A percentile compares a stretch with the other conserved stretches of the same genome.
phyloP scores from a whole-genome alignment of 768 basidiomycete species.

The Naganishia onofrii region DNA sequence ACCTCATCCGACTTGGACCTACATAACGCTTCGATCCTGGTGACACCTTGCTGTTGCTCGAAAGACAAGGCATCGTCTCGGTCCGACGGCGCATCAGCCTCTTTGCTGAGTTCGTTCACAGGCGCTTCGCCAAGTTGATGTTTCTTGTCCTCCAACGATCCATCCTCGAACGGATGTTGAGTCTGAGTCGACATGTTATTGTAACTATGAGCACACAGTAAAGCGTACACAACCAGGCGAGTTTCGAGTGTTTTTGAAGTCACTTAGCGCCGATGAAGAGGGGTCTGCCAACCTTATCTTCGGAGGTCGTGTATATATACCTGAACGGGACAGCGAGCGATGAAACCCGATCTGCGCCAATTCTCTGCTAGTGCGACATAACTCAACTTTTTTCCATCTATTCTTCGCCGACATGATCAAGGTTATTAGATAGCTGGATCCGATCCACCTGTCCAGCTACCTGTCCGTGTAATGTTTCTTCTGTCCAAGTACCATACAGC shows the following conservation, averaged over 20 bases:
- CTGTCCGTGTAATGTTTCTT: no score
- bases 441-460: neutral
- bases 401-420: neutral
- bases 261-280: neutral
- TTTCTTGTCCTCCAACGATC: conserved; percentile 10
- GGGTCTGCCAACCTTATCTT: neutral
- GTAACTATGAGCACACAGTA: neutral
- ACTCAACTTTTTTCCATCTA: neutral
- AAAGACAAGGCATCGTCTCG: conserved; percentile 1
- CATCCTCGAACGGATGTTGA: conserved; percentile 7
- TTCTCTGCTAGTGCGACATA: neutral
- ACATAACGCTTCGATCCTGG: conserved; percentile 44
- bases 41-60: conserved; percentile 42
- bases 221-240: no score
- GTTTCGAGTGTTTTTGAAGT: neutral
- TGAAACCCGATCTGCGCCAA: neutral
- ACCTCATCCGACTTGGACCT: conserved; percentile 25
- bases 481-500: no score
- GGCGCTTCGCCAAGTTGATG: neutral
- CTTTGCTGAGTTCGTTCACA: conserved; percentile 1
- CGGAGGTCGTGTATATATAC: neutral
- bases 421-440: neutral
- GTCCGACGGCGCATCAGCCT: neutral
- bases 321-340: neutral
- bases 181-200: conserved; percentile 5